Base-by-base conservation (phyloP, 148 eudicot species). In the Amaranthus palmeri region DNA sequence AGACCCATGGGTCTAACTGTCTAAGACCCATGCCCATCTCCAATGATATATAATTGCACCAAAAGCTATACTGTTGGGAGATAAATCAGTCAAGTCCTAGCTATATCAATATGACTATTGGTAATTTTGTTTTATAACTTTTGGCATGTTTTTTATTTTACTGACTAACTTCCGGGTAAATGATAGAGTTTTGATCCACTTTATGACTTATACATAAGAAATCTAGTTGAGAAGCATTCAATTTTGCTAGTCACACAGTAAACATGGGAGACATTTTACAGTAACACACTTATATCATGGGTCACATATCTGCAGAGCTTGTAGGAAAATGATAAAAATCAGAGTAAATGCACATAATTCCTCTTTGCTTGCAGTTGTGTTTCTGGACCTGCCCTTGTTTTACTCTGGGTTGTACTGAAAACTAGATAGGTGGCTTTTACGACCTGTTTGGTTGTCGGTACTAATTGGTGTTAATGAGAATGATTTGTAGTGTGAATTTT, bases 101-200 rank as follows among this genome's bases (percentile, higher is more conserved):
- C 13, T 17, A 50, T 7, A 13, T 58, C 0, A 56, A 4, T 56
- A 4, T 56, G 47, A 25, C 36, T 25, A 25, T 25, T 4, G 53
- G 54, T 44, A 4, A 6, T 47, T 63, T 54, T 72, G 48, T n/a
- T 36, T 49, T 61, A 40, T 14, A 9, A 6, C 6, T 65, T 25
- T 40, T 10, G 63, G 54, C 15, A 11, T 64, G 25, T 72, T 65
- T 52, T 45, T 43, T 0, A 6, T 41, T 68, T 53, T 60, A 25
- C 13, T 67, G 42, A 72, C 60, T 65, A 13, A 54, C 49, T 36
- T 18, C 48, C 44, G 58, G 59, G 67, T 58, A 52, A 59, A 65
- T 43, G n/a, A 51, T 13, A 18, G 76, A 65, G 60, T 45, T 72
- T 43, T 72, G 75, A 72, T 57, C 72, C 76, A 56, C 74, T 54